Conservation (phyloP, 2,329 filamentous ascomycete genomes). For the Pseudogymnoascus sp. region DNA sequence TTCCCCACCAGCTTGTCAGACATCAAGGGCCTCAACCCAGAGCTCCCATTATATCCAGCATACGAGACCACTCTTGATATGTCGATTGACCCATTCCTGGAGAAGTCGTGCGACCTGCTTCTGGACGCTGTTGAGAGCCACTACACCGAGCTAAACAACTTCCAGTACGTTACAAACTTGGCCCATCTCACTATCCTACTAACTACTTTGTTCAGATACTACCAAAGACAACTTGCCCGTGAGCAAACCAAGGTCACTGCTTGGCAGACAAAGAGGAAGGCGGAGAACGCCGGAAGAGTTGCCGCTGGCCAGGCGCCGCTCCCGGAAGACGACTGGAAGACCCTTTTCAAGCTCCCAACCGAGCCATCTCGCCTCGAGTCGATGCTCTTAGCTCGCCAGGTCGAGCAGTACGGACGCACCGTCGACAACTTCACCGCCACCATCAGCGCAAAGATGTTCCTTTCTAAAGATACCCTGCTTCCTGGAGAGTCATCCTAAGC, state of each 20-base stretch:
- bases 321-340: conserved; percentile 96
- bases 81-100: conserved; percentile 91
- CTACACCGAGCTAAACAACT: conserved; percentile 98
- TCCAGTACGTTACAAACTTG: conserved; percentile 49
- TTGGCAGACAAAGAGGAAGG: conserved; percentile 95
- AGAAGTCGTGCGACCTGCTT: conserved; percentile 95
- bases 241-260: conserved; percentile 95
- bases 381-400: conserved; percentile 90
- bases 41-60: conserved; percentile 71
- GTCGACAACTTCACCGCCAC: conserved; percentile 91
- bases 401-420: conserved; percentile 96
- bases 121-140: conserved; percentile 96
- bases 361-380: conserved; percentile 90
- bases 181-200: not conserved
- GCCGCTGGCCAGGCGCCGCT: conserved; percentile 82
- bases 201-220: conserved; percentile 41
- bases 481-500: conserved; percentile 36
- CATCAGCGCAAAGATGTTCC: conserved; percentile 96
- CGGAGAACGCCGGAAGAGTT: conserved; percentile 78
- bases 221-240: conserved; percentile 84
- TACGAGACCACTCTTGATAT: conserved; percentile 76
- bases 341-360: conserved; percentile 92
- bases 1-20: conserved; percentile 74
- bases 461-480: conserved; percentile 65
- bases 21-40: conserved; percentile 56